phyloP scores from a whole-genome alignment of 2,329 filamentous ascomycete genomes.

The Aspergillus caelatus region DNA sequence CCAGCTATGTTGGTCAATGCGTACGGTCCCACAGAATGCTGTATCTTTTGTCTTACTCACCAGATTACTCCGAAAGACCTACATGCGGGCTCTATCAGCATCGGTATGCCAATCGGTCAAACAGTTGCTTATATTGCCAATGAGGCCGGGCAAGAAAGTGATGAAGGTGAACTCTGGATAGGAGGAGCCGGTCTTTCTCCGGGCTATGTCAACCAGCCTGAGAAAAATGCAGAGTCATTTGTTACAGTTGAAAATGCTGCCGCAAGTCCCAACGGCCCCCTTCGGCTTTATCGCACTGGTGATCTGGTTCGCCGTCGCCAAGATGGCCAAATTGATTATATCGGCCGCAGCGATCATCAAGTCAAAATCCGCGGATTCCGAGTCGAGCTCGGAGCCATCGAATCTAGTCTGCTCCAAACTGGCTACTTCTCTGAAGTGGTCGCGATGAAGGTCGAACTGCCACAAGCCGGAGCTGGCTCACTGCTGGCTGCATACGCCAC shows the following conservation, averaged over 20 bases:
- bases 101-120: slow-evolving; percentile 11
- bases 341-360: slow-evolving; percentile 76
- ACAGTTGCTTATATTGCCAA: slow-evolving; percentile 16
- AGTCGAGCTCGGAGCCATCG: slow-evolving; percentile 86
- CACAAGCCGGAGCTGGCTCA: not conserved
- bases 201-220: slow-evolving; percentile 63
- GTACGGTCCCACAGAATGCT: too few relatives aligned
- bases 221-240: slow-evolving; percentile 70
- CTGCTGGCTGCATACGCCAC: slow-evolving; percentile 23
- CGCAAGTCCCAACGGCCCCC: slow-evolving; percentile 51
- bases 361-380: slow-evolving; percentile 90
- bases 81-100: slow-evolving; percentile 42
- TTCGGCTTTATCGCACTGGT: slow-evolving; percentile 80
- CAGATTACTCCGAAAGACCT: too few relatives aligned
- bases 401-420: slow-evolving; percentile 56
- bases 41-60: too few relatives aligned
- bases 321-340: slow-evolving; percentile 62
- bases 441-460: not conserved
- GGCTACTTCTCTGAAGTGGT: not conserved
- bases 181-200: slow-evolving; percentile 67
- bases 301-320: slow-evolving; percentile 69
- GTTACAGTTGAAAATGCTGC: slow-evolving; percentile 65
- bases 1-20: too few relatives aligned
- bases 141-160: slow-evolving; percentile 12
- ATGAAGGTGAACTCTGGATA: slow-evolving; percentile 26